Base-by-base conservation (phyloP, 2,329 filamentous ascomycete species). In the Esteya vermicola region DNA sequence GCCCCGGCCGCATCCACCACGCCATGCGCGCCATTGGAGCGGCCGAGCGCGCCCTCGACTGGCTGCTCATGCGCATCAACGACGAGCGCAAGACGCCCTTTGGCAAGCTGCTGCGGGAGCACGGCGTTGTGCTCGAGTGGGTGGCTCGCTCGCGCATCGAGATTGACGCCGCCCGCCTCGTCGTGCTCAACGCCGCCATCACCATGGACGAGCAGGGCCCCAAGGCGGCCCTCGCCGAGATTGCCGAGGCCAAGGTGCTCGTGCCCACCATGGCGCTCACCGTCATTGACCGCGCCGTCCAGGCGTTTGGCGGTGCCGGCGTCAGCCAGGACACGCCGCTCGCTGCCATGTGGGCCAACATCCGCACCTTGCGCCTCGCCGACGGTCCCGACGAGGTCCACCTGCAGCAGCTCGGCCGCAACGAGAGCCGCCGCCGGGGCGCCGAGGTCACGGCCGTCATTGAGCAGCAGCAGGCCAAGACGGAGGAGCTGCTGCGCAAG, bases 301-400 rank as follows among this genome's bases (percentile, higher is more conserved):
- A 98, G 70, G 75, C 85, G 0, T 94, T 88, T 53, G 91, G 91
- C 44, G 91, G 79, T 44, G 85, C 83, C 4, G 91, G 91, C 56
- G 81, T 98, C 36, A 83, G 77, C 54, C 91, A 96, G 67, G 91
- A 98, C 55, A 96, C 91, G 2, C 91, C 91, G 18, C 67, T 98
- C 47, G 88, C 86, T 12, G 71, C 68, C 56, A 79, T 88, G 75
- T 93, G 84, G 78, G 77, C 84, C 18, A 65, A 71, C 45, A 83
- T 86, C 53, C 70, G 86, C 43, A 94, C 88, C 7, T 68, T 94
- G 60, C 71, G 84, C 45, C 75, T 94, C 50, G 86, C 85, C 1
- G 91, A 98, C 60, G 91, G 91, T 0, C 91, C 91, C 0, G 91
- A 98, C 61, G 91, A 98, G 74, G 91, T 96, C 45, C 91, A 93